Base-by-base conservation (phyloP, 352 stramenopile species). In the Globisporangium perplexum region DNA sequence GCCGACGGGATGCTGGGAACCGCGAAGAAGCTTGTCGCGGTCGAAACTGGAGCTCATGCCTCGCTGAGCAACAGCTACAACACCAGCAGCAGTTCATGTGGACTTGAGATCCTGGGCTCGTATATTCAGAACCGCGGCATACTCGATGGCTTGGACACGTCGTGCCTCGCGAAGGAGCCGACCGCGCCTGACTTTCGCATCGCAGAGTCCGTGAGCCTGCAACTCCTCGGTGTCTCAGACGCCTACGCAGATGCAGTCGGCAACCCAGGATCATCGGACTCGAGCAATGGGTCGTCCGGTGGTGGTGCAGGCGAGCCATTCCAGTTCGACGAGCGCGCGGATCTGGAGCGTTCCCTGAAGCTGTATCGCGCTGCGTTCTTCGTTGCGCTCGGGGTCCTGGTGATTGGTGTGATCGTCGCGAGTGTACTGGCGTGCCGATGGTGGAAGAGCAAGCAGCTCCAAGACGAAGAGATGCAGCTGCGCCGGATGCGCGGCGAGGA, bases 401-500 rank as follows among this genome's bases (percentile, higher is more conserved):
- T 60, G 2, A 15, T 71, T 12, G 23, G 45, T 23, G n/a, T 60
- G 4, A 4, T 55, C 5, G 17, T 60, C 12, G 30, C 59, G 12
- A 68, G 57, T 10, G 28, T 46, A 2, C 10, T 8, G 6, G 48
- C 57, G 1, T 59, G 41, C 7, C 64, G 50, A 5, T 45, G 43
- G 50, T 31, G 43, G 31, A 53, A 52, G 22, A 49, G 50, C 11
- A 63, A 63, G 50, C 49, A 64, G 15, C 59, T 73, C 11, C 44
- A 26, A 1, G 43, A 62, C 31, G 69, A 82, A 39, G 69, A 82
- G 22, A 53, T 41, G 6, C 58, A 71, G 56, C 57, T 79, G 26
- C 57, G 62, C 11, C 62, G 56, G n/a, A 72, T 82, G 66, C 67
- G 59, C 20, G 71, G 68, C 20, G 67, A 75, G 7, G 66, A 62